A percentile compares a stretch with the other conserved stretches of the same genome.
phyloP scores from a whole-genome alignment of 176 grass and related monocot species.

The Avena atlantica region DNA sequence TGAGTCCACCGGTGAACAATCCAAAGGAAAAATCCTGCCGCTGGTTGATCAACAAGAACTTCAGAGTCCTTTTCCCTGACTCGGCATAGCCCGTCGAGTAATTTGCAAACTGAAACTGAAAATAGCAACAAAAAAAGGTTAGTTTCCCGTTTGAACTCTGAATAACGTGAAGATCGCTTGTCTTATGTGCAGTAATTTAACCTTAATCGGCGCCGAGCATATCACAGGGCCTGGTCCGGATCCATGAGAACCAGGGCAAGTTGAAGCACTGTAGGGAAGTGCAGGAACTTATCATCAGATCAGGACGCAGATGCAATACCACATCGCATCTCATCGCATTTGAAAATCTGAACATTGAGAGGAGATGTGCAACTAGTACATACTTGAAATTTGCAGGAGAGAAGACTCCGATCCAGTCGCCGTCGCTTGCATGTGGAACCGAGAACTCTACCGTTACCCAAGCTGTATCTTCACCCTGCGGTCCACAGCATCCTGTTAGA shows the following conservation, averaged over 20 bases:
- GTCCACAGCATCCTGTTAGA: background rate
- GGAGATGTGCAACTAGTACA: background rate
- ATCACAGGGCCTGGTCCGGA: constrained; percentile 59
- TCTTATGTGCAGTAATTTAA: background rate
- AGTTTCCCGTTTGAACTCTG: background rate
- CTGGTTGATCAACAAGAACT: constrained; percentile 85
- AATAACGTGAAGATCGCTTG: background rate
- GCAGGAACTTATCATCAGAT: background rate
- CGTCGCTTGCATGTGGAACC: constrained; percentile 44
- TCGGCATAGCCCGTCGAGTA: constrained; percentile 58
- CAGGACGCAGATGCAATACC: background rate
- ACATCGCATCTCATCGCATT: no score
- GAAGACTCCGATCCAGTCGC: constrained; percentile 88
- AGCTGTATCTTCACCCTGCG: constrained; percentile 71
- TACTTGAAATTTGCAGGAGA: constrained; percentile 91
- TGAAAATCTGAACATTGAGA: no score
- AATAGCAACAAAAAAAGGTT: background rate
- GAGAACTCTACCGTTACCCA: constrained; percentile 66
- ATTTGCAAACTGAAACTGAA: constrained; percentile 80
- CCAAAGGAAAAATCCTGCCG: constrained; percentile 79
- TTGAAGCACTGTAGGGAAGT: constrained; percentile 51
- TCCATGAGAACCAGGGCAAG: constrained; percentile 50
- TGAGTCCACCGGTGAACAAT: constrained; percentile 76
- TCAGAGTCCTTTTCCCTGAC: constrained; percentile 54
- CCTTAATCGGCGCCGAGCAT: constrained; percentile 91